These are phyloP conservation scores for Cordyceps javanica DNA, from an alignment of 2,329 filamentous ascomycete genomes.

Conservation along the genomic window DNA sequence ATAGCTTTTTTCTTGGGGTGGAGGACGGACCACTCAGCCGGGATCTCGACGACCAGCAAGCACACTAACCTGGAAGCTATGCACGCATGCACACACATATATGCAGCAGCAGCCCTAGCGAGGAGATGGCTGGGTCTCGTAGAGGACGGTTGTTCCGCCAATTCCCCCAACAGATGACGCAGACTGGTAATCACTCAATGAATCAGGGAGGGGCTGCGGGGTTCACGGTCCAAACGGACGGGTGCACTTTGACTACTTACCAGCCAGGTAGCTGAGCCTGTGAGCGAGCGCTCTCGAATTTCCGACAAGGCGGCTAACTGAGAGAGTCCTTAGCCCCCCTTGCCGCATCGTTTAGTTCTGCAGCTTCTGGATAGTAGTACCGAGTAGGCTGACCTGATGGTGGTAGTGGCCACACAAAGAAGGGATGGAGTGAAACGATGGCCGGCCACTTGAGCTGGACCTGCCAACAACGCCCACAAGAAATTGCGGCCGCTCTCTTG, in stretches of 20 bases:
- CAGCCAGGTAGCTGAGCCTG: too few relatives aligned
- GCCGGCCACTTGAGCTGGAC: background rate
- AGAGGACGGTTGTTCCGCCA: too few relatives aligned
- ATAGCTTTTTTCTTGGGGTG: background rate
- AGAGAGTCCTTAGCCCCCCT: background rate
- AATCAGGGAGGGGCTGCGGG: background rate
- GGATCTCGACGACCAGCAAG: conserved; percentile 7
- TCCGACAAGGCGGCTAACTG: background rate
- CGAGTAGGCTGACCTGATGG: too few relatives aligned
- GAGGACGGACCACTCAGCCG: conserved; percentile 6
- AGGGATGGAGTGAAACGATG: conserved; percentile 3
- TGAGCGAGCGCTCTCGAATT: too few relatives aligned
- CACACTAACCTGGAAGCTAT: background rate
- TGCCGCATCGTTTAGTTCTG: background rate
- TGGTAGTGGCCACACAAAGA: too few relatives aligned
- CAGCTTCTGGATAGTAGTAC: background rate
- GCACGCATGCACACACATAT: background rate
- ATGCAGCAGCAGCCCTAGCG: background rate
- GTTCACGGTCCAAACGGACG: background rate
- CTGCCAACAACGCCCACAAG: background rate
- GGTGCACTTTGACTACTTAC: too few relatives aligned
- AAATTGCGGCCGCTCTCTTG: background rate
- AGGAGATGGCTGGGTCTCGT: background rate
- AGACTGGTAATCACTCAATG: background rate
- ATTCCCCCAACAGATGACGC: too few relatives aligned